phyloP scores from a whole-genome alignment of 768 basidiomycete genomes.

The Tubosaeta sp. region DNA sequence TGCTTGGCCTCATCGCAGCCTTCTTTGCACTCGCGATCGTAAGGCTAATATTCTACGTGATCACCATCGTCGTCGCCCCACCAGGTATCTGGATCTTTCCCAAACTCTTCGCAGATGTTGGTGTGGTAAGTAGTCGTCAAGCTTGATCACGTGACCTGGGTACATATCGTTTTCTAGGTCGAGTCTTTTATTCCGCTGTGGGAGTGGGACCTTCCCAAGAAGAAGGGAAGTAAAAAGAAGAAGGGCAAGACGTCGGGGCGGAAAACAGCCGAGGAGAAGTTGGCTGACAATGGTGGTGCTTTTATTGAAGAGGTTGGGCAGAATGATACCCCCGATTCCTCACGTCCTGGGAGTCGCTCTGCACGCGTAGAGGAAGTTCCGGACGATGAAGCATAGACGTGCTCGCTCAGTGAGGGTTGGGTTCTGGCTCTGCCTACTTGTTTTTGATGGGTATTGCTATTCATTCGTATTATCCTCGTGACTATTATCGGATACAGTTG shows the following conservation, averaged over 20 bases:
- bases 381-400: constrained; percentile 34
- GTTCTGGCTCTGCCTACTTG: background rate
- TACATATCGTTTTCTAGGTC: constrained; percentile 48
- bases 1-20: constrained; percentile 82
- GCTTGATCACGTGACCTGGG: background rate
- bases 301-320: constrained; percentile 34
- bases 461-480: background rate
- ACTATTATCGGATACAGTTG: background rate
- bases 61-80: constrained; percentile 79
- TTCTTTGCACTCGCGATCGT: constrained; percentile 91
- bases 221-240: constrained; percentile 65
- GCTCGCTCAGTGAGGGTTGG: background rate
- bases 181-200: constrained; percentile 96
- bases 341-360: constrained; percentile 33
- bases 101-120: constrained; percentile 95
- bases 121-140: constrained; percentile 72
- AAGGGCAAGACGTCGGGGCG: constrained; percentile 38
- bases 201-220: constrained; percentile 90
- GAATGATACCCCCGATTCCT: constrained; percentile 29
- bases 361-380: constrained; percentile 45
- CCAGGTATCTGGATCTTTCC: constrained; percentile 99
- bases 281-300: constrained; percentile 40
- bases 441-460: background rate
- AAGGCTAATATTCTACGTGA: constrained; percentile 88
- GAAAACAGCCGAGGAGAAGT: constrained; percentile 36